Evolutionary conservation across 2,329 filamentous ascomycete species (phyloP).

Genomic region (Gaeumannomyces sp.): DNA sequence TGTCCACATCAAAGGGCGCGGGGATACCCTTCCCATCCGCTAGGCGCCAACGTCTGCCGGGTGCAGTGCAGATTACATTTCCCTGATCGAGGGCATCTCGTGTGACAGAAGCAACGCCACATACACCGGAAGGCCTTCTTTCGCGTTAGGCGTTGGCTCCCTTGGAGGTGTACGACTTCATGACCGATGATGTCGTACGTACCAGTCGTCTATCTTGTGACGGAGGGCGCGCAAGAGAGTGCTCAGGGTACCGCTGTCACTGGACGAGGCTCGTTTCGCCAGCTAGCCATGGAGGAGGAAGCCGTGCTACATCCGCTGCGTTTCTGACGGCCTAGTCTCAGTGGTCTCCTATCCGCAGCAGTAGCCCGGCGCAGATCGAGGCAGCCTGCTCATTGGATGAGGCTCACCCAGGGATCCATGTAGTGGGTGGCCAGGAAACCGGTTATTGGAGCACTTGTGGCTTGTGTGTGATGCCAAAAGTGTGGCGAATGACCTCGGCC

Average conservation of each 20-base stretch:
- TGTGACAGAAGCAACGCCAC: background rate
- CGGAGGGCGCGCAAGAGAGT: too few species aligned
- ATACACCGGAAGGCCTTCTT: background rate
- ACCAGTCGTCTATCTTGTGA: background rate
- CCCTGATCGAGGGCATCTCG: background rate
- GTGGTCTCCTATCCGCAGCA: background rate
- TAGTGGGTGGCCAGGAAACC: conserved; percentile 12
- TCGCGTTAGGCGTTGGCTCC: background rate
- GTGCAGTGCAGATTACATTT: background rate
- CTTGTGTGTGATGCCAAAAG: background rate
- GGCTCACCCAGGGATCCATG: background rate
- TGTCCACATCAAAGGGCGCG: background rate
- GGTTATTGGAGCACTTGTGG: conserved; percentile 13
- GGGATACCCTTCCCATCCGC: background rate
- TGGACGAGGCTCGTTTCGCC: background rate
- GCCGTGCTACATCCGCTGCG: too few species aligned
- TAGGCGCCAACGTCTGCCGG: background rate
- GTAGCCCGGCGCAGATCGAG: background rate
- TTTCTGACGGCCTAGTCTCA: too few species aligned
- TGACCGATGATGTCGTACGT: background rate
- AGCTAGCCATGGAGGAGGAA: too few species aligned
- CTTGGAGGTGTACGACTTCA: background rate
- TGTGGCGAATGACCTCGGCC: conserved; percentile 4
- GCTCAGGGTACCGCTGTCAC: background rate
- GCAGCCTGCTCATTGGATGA: background rate